Evolutionary conservation across 495 filamentous ascomycete genomes (phyloP), one percentile per base, ranked within the genome.

Genomic region (Sporormia fimetaria): DNA sequence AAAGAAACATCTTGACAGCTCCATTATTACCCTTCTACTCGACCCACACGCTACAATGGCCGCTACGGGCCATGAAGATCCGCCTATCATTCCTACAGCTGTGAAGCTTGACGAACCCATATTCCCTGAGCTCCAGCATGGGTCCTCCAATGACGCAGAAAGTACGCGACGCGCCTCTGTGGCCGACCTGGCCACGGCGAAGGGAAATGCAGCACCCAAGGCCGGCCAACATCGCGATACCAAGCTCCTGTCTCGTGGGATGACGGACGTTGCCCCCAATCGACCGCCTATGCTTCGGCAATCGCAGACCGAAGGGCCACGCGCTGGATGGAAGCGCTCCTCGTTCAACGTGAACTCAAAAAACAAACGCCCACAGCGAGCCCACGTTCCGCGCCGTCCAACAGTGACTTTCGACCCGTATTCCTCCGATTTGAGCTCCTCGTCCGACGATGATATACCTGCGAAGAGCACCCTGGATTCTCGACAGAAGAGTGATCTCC

Each of bases 351-450:
- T 14, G 8, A n/a, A n/a, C n/a, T n/a, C n/a, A n/a, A n/a, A n/a
- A n/a, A n/a, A n/a, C n/a, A n/a, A n/a, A 50, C 8, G 27, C 32
- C 1, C 34, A 15, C 6, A 21, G 18, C n/a, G 21, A 15, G 11
- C 36, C 31, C 20, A 37, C 17, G 17, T 39, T 12, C 24, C 11
- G 17, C 12, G 40, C 8, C 27, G 24, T 10, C 15, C 33, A 7
- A 55, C 51, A 0, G 27, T 49, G 30, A 37, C 29, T 12, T 54
- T 54, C 32, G 51, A 55, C 21, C 51, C 47, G 9, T 49, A 44
- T 20, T 40, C 50, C 4, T 38, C 31, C 44, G 39, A 42, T n/a
- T 42, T 26, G 1, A 43, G 37, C 26, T 47, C 46, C 2, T 49
- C 51, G 2, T 39, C 33, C 20, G 40, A 49, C 12, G 37, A 42